Evolutionary conservation across 306 rosid species (phyloP), one percentile per base, ranked within the genome.

Genomic region (Crotalaria pallida): DNA sequence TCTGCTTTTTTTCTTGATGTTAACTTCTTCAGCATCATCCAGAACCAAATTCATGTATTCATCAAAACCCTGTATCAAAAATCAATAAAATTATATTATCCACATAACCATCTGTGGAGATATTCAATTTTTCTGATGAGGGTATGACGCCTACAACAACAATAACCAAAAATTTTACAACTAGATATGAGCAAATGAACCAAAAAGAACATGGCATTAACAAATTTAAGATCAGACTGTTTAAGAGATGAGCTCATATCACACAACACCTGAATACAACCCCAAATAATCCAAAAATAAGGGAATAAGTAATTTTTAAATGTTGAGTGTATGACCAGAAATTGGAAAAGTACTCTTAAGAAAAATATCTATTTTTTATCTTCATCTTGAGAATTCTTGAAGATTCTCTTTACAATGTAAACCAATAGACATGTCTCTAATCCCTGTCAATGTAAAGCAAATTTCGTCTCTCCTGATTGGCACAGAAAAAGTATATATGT

Each of bases 1-100:
- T 79, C 76, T 85, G 85, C 83, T 85, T 60, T 88, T 88, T 63
- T 88, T 91, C 87, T 91, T 91, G 75, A 91, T 6, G 58, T 86
- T 85, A 24, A 88, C 97, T 77, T 88, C 96, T 81, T 88, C 88
- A 13, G 88, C 92, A 51, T 87, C 89, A 44, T 84, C 89, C 57
- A 85, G 60, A 21, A 87, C 89, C 71, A 87, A 77, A 77, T 87
- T 85, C 89, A 84, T 87, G 86, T 84, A 87, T 67, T 87, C 92
- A 48, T 84, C 89, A 82, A 87, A 87, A 47, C 88, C 97, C 97
- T 88, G 74, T 65, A 48, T 11, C 36, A 38, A 70, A 55, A 5
- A 29, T 12, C 16, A 47, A 43, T 7, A 49, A 27, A 51, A 55
- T 75, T 60, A 51, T 12, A 36, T 5, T 29, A 59, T 29, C 59